A percentile compares a stretch with the other conserved stretches of the same genome.
Evolutionary conservation across 2,329 filamentous ascomycete species (phyloP).

Genomic region (Diaporthe ilicicola): DNA sequence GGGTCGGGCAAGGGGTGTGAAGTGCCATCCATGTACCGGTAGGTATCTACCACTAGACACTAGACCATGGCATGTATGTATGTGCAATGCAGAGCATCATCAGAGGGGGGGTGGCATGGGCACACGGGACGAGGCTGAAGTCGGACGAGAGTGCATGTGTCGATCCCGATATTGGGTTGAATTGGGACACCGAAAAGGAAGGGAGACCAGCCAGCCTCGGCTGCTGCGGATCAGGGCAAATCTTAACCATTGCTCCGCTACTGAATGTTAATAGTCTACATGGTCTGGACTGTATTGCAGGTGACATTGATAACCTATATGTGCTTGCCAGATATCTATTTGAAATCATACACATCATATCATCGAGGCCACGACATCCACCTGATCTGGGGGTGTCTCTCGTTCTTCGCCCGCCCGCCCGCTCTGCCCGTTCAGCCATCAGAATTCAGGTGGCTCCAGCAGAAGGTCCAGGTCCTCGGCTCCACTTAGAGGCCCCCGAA

Average conservation of each 20-base stretch:
- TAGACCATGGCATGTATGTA: not conserved
- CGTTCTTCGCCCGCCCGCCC: too few relatives aligned
- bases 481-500: not conserved
- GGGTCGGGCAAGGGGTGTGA: not conserved
- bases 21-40: constrained; percentile 2
- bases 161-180: constrained; percentile 12
- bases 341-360: not conserved
- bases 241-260: constrained; percentile 7
- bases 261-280: not conserved
- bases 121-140: constrained; percentile 12
- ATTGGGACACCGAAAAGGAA: not conserved
- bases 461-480: constrained; percentile 15
- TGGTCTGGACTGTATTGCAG: not conserved
- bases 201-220: constrained; percentile 4
- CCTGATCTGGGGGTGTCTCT: too few relatives aligned
- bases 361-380: not conserved
- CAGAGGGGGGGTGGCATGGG: not conserved
- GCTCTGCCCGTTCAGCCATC: not conserved
- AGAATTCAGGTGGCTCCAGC: not conserved
- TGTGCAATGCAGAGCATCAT: not conserved
- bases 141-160: constrained; percentile 8
- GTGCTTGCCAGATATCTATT: too few relatives aligned
- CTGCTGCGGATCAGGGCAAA: constrained; percentile 19
- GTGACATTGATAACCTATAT: too few relatives aligned
- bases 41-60: not conserved